Percentiles rank a stretch among this genome's conserved stretches.
Conservation (phyloP, 116 monocot genomes). For the Zostera marina region DNA sequence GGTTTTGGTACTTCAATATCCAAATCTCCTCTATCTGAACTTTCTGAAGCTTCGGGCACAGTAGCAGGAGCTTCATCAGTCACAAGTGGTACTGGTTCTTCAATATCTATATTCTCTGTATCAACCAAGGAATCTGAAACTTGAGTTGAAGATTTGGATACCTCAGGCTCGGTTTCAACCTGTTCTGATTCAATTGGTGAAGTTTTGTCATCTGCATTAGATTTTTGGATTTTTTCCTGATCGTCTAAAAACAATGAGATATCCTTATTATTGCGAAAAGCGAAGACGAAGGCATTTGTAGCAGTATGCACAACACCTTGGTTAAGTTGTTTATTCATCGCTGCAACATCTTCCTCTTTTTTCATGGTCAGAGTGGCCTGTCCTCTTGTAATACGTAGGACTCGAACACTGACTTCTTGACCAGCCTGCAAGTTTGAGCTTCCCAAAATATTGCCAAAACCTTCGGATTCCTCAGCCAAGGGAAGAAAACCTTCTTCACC, state of each 20-base stretch:
- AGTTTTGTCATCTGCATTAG: slow-evolving; percentile 9
- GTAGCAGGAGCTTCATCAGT: slow-evolving; percentile 1
- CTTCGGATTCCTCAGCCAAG: slow-evolving; percentile 62
- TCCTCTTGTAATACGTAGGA: slow-evolving; percentile 60
- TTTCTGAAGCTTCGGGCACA: not conserved
- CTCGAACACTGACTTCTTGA: slow-evolving; percentile 58
- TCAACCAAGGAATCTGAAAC: not conserved
- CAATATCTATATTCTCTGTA: slow-evolving; percentile 3
- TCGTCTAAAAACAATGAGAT: slow-evolving; percentile 68
- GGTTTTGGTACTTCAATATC: slow-evolving; percentile 9
- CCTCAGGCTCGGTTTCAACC: slow-evolving; percentile 1
- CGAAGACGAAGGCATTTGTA: slow-evolving; percentile 67
- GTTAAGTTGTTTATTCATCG: slow-evolving; percentile 49
- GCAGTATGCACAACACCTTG: slow-evolving; percentile 49
- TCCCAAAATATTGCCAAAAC: slow-evolving; percentile 40
- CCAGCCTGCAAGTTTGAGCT: slow-evolving; percentile 49
- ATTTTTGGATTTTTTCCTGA: slow-evolving; percentile 25
- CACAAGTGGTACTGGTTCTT: not conserved
- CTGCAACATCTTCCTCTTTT: slow-evolving; percentile 59
- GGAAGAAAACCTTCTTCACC: slow-evolving; percentile 96
- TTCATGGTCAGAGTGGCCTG: slow-evolving; percentile 88
- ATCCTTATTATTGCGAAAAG: slow-evolving; percentile 80
- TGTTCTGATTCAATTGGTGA: slow-evolving; percentile 2
- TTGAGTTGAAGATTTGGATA: not conserved
- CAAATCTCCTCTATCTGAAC: slow-evolving; percentile 4